phyloP scores from a whole-genome alignment of 1,284 basidiomycete genomes.

The Fomitiporia mediterranea region DNA sequence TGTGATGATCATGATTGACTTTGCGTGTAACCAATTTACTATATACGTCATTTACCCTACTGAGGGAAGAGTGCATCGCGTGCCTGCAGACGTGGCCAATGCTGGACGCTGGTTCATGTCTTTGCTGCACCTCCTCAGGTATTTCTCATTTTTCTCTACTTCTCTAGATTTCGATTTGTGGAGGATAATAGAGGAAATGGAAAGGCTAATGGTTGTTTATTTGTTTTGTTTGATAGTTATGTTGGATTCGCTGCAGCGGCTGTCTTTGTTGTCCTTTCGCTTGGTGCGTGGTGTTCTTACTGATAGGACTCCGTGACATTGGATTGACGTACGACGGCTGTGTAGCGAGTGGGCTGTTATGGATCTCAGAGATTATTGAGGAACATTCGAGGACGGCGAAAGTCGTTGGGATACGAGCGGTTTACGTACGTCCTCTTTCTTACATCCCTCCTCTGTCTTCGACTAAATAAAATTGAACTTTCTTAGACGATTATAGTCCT shows the following conservation, averaged over 20 bases:
- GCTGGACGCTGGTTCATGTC: slow-evolving; percentile 4
- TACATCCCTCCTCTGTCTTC: slow-evolving; percentile 3
- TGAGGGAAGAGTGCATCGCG: neutral
- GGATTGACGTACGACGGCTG: neutral
- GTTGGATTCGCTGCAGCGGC: slow-evolving; percentile 16
- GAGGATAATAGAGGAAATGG: neutral
- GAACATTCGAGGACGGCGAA: slow-evolving; percentile 85
- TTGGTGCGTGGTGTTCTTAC: slow-evolving; percentile 6
- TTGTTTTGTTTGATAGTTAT: slow-evolving; percentile 7
- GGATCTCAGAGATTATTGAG: slow-evolving; percentile 92
- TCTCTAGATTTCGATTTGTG: no score
- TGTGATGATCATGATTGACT: slow-evolving; percentile 2
- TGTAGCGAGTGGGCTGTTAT: slow-evolving; percentile 85
- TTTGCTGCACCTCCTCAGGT: slow-evolving; percentile 19
- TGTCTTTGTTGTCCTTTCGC: slow-evolving; percentile 18
- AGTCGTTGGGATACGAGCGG: slow-evolving; percentile 70
- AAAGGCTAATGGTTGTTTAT: no score
- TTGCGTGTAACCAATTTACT: slow-evolving; percentile 1
- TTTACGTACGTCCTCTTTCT: slow-evolving; percentile 63
- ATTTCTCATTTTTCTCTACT: neutral
- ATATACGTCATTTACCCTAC: neutral
- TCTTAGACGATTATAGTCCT: slow-evolving; percentile 76
- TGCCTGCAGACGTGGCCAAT: neutral
- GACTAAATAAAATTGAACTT: slow-evolving; percentile 3
- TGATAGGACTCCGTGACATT: neutral